Base-by-base conservation (phyloP, 148 eudicot genomes). In the Persicaria maculosa region DNA sequence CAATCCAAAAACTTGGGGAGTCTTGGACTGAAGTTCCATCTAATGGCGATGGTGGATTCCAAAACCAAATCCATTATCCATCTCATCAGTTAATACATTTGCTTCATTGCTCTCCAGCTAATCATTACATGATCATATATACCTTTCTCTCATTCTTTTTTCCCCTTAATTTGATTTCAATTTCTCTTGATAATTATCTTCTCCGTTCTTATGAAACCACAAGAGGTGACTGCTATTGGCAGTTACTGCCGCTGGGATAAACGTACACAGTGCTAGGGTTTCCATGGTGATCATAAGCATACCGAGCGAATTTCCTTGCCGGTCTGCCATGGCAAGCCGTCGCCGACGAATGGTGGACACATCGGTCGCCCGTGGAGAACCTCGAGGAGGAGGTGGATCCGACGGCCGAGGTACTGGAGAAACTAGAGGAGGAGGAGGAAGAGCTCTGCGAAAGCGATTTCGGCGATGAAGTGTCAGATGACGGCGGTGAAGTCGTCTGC, bases 381-480 rank as follows among this genome's bases (percentile, higher is more conserved):
- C 68, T 61, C 11, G 64, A 58, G 36, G 31, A 19, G 64, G 64
- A 58, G 11, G 64, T 22, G 12, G 64, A 58, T 62, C 68, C 15
- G 68, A 62, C 68, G 43, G 43, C 68, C 22, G 68, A 31, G 7
- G 68, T 62, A 62, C 68, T 62, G 43, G 68, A 62, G 68, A 62
- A 62, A 31, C 50, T 69, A 7, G 50, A 44, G 71, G 71, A 67
- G 5, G 71, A 69, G 72, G 70, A 72, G 0, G 77, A 50, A 2
- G 90, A 85, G 58, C 57, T 84, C 11, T 85, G 86, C 9, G 88
- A 83, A 16, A 77, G 55, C 22, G 78, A 55, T n/a, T 76, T 50
- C 44, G 80, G 61, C 4, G 88, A 77, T 54, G 76, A 65, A 7
- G 81, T 25, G 31, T 43, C 46, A 12, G 70, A 65, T 0, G 90